Base-by-base conservation (phyloP, 2,329 filamentous ascomycete genomes). In the Neonectria coccinea region DNA sequence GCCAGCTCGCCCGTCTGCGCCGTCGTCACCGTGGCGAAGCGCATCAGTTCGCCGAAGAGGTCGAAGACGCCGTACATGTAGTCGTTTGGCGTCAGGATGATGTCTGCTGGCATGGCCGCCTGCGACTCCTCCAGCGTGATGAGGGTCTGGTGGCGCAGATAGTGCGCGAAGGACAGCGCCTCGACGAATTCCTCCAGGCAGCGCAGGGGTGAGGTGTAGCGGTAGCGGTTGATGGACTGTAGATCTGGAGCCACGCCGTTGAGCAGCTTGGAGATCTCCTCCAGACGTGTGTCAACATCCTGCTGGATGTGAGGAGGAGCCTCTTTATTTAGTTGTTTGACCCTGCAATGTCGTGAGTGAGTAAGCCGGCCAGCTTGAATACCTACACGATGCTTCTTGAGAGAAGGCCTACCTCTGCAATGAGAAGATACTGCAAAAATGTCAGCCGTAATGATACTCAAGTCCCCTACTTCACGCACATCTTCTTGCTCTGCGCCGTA, bases 111-210 rank as follows among this genome's bases (percentile, higher is more conserved):
- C 8, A 89, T 77, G 2, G 81, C 79, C 0, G 74, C 79, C 31
- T 83, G 78, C 0, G 91, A 85, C 59, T 92, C 87, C 0, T 87
- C 83, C 10, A 87, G 87, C 0, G 89, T 87, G 70, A 98, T 90
- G 52, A 98, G 84, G 0, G 82, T 86, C 75, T 97, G 93, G 2
- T 88, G 89, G 51, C 88, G 86, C 36, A 99, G 87, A 80, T 99
- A 99, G 79, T 97, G 90, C 64, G 91, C 86, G 77, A 99, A 97
- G 1, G 92, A 91, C 29, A 97, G 83, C 0, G 95, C 94, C 81
- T 99, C 96, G 78, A 97, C 92, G 75, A 93, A 96, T 80, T 99
- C 96, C 79, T 99, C 96, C 56, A 97, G 89, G 53, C 94, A 95
- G 22, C 91, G 92, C 68, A 97, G 90, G 57, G 94, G 89, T 59